phyloP scores from a whole-genome alignment of 257 asterid genomes.

The Datura wrightii region DNA sequence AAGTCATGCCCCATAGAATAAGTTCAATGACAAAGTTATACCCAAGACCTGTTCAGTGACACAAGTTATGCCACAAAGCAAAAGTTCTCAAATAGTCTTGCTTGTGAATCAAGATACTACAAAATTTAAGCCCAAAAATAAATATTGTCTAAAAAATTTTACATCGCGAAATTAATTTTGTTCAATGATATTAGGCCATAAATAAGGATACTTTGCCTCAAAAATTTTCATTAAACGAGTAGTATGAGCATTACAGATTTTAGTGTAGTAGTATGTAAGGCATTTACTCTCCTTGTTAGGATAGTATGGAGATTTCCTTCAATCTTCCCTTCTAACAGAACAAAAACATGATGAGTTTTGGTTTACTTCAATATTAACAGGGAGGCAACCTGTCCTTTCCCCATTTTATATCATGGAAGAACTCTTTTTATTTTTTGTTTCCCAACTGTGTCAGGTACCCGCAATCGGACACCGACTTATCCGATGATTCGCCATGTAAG shows the following conservation, averaged over 20 bases:
- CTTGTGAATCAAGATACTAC: too few species aligned
- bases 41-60: too few species aligned
- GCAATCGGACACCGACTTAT: background rate
- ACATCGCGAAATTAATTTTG: too few species aligned
- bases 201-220: too few species aligned
- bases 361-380: background rate
- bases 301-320: background rate
- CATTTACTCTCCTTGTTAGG: background rate
- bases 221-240: too few species aligned
- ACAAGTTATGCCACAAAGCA: too few species aligned
- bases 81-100: too few species aligned
- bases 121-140: too few species aligned
- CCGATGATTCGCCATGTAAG: background rate
- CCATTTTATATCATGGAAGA: background rate
- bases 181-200: too few species aligned
- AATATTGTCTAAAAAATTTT: too few species aligned
- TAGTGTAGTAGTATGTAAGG: background rate
- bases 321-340: background rate
- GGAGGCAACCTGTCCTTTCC: background rate
- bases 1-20: too few species aligned
- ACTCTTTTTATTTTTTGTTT: background rate
- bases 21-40: too few species aligned
- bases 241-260: background rate
- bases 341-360: background rate
- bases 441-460: background rate